Evolutionary conservation across 805 yeast species (phyloP), one percentile per base, ranked within the genome.

Genomic region (Candida krabiensis): DNA sequence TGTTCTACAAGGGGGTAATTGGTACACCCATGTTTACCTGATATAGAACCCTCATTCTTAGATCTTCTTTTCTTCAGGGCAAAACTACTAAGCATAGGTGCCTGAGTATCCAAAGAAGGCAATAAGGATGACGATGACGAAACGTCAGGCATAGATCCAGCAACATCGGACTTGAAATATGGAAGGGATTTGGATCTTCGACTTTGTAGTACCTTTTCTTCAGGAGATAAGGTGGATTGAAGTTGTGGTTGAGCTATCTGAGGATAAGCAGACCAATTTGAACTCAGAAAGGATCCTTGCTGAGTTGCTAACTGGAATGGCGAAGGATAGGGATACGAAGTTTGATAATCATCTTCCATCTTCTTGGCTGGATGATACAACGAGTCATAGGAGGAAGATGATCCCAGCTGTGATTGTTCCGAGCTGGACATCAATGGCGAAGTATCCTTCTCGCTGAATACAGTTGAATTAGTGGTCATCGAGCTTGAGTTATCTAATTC

Each of bases 1-100:
- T 49, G 57, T 47, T 63, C 65, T 34, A 60, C 52, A 18, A 66
- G 47, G 19, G 41, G 37, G 14, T 28, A 12, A 11, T 27, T 30
- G 3, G 47, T 26, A 19, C 24, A 28, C 21, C 27, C 32, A 4
- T 24, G 4, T 23, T 30, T 37, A 24, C 15, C 31, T 27, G 24
- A 17, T 12, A 14, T 14, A 26, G 28, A 28, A 12, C 25, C 31
- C 19, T 30, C 30, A n/a, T 33, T 34, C n/a, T n/a, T n/a, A n/a
- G n/a, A n/a, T n/a, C n/a, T n/a, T n/a, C n/a, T n/a, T n/a, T n/a
- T n/a, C n/a, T n/a, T n/a, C n/a, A n/a, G n/a, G n/a, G n/a, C n/a
- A n/a, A n/a, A n/a, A n/a, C n/a, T n/a, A n/a, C n/a, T n/a, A n/a
- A n/a, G n/a, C 16, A 37, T 28, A 9, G 44, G 35, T 15, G 32